Percentiles rank a stretch among this genome's conserved stretches.
These are phyloP conservation scores for Didymella arachidicola DNA, from an alignment of 2,329 filamentous ascomycete genomes.

Conservation along the genomic window DNA sequence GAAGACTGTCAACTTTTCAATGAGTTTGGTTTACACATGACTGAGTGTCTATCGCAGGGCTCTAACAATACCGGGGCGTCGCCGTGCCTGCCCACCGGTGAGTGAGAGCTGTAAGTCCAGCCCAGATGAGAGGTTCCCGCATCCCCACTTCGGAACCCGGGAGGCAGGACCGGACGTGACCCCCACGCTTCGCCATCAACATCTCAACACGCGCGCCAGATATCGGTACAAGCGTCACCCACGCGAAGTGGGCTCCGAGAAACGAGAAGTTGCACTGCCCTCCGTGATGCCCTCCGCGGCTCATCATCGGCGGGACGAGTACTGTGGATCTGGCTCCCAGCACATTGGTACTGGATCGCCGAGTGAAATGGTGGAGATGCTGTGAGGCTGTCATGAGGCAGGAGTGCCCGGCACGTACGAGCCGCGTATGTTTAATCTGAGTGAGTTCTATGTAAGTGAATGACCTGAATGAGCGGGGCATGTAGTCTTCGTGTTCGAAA, in stretches of 20 bases:
- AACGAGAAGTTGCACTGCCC: not conserved
- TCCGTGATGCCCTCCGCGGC: constrained; percentile 7
- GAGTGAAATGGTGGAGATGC: not conserved
- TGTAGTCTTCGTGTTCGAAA: not conserved
- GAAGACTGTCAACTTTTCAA: no score
- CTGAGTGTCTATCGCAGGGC: not conserved
- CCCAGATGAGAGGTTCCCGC: not conserved
- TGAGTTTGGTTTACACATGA: no score
- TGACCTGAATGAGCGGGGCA: not conserved
- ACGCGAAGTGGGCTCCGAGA: constrained; percentile 4
- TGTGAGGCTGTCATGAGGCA: not conserved
- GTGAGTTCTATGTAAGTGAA: no score
- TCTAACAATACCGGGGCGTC: not conserved
- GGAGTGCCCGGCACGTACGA: not conserved
- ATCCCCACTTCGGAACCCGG: not conserved
- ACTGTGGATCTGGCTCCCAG: not conserved
- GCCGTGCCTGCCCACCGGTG: not conserved
- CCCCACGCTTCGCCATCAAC: constrained; percentile 5
- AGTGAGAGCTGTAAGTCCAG: not conserved
- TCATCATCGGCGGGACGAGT: not conserved
- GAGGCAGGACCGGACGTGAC: constrained; percentile 1
- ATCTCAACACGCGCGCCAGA: not conserved
- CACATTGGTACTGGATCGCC: not conserved
- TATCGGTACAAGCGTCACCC: not conserved
- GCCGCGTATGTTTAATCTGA: not conserved